Evolutionary conservation across 176 grass and related monocot genomes (phyloP).

Genomic region (Dactylis glomerata): DNA sequence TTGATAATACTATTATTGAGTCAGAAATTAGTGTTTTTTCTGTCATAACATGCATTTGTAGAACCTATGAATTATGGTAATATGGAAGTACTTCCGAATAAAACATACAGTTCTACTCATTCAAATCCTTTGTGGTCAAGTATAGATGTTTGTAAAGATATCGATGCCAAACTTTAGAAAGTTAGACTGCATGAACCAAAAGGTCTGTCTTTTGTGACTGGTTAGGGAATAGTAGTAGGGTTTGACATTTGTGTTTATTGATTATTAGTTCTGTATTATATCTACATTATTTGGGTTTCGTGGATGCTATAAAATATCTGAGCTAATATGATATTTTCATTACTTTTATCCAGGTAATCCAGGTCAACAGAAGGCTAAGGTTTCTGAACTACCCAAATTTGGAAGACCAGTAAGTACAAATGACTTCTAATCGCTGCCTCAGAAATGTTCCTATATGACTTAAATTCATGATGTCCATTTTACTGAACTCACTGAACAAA

Average conservation of each 20-base stretch:
- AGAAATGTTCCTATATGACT: background rate
- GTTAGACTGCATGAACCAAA: background rate
- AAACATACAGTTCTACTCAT: background rate
- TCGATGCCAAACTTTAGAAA: background rate
- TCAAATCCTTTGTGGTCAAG: background rate
- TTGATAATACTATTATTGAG: background rate
- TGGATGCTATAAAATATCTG: background rate
- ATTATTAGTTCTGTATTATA: background rate
- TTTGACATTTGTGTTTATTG: background rate
- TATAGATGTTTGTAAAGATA: background rate
- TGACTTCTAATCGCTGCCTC: constrained; percentile 14
- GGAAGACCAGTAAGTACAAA: constrained; percentile 64
- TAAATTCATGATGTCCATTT: background rate
- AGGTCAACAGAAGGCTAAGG: constrained; percentile 88
- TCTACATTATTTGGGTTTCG: background rate
- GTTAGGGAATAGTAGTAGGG: background rate
- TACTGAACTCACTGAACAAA: background rate
- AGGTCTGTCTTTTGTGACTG: background rate
- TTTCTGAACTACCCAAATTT: constrained; percentile 83
- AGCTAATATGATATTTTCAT: background rate
- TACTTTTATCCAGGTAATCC: constrained; percentile 64
- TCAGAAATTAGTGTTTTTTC: background rate
- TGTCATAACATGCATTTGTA: background rate
- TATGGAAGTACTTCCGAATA: background rate
- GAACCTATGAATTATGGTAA: background rate